Percentiles rank a stretch among this genome's conserved stretches.
These are phyloP conservation scores for Syzygium malaccense DNA, from an alignment of 441 rosid genomes.

Conservation along the genomic window DNA sequence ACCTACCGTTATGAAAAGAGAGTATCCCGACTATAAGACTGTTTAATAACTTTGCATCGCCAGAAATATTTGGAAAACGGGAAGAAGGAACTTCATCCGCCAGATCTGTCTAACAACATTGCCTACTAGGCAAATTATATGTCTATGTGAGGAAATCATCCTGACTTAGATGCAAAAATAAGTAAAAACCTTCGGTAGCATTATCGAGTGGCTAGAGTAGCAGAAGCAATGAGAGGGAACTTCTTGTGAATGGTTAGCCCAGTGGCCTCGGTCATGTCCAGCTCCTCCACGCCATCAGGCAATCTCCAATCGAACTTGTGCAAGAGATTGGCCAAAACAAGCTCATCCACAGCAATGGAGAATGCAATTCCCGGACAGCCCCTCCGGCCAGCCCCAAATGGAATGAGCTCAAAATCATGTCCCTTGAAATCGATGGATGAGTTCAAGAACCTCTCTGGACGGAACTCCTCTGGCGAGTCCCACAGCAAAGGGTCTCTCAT, in stretches of 20 bases:
- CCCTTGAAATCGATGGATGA: conserved; percentile 12
- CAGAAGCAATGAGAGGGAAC: conserved; percentile 7
- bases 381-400: conserved; percentile 19
- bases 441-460: conserved; percentile 17
- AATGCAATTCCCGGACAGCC: conserved; percentile 15
- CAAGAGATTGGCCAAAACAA: conserved; percentile 14
- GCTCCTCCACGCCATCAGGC: background rate
- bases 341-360: conserved; percentile 5
- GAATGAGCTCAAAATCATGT: conserved; percentile 16
- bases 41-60: background rate
- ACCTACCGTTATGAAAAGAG: background rate
- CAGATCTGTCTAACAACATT: background rate
- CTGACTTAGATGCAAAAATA: background rate
- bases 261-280: conserved; percentile 5
- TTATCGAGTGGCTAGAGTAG: conserved; percentile 5
- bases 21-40: background rate
- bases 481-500: conserved; percentile 13
- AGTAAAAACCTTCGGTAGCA: background rate
- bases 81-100: background rate
- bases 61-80: background rate
- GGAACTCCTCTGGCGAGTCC: conserved; percentile 13
- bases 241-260: conserved; percentile 2
- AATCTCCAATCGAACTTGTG: conserved; percentile 17
- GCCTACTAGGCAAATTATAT: background rate
- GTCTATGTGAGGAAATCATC: no score